Evolutionary conservation across 371 early-diverging fungal species (phyloP), one percentile per base, ranked within the genome.

Genomic region (Lichtheimia ornata): DNA sequence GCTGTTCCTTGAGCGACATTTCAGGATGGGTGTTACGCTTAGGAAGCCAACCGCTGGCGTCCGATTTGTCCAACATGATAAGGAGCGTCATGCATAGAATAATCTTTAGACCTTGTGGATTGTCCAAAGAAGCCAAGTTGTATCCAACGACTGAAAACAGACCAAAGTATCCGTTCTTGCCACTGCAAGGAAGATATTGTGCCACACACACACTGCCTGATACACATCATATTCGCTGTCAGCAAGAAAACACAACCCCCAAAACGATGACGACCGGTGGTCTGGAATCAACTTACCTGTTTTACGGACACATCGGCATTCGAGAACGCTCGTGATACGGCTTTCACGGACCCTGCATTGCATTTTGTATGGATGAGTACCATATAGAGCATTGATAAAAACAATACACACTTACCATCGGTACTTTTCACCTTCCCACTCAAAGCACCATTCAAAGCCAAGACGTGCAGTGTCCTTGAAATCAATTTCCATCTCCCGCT

Each of bases 161-260:
- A 28, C 80, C 80, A 66, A 79, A 79, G 43, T 79, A 76, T 40
- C 71, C 76, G 49, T 74, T 74, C 49, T 76, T 79, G 41, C 72
- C 30, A 2, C 67, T 71, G 35, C 76, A 63, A 40, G 80, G 74
- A 24, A 79, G 41, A 53, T 79, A 79, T 24, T 72, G 71, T 42
- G 80, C 76, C 35, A 74, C 70, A 64, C 78, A 78, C 17, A 78
- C 72, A 50, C 75, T 70, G 24, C 74, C 70, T 59, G 58, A 54
- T 11, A 35, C 28, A 28, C 11, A 30, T 35, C 35, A 35, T 35
- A 35, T 35, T 35, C 35, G 35, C 35, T 35, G 35, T 35, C 35
- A 35, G 35, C 35, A 35, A 35, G 35, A 35, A 35, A 35, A 35
- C 35, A 35, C 11, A 35, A 35, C 4, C 0, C 35, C 35, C 35